Evolutionary conservation across 108 stramenopile genomes (phyloP).

Genomic region (Cafeteria roenbergensis): DNA sequence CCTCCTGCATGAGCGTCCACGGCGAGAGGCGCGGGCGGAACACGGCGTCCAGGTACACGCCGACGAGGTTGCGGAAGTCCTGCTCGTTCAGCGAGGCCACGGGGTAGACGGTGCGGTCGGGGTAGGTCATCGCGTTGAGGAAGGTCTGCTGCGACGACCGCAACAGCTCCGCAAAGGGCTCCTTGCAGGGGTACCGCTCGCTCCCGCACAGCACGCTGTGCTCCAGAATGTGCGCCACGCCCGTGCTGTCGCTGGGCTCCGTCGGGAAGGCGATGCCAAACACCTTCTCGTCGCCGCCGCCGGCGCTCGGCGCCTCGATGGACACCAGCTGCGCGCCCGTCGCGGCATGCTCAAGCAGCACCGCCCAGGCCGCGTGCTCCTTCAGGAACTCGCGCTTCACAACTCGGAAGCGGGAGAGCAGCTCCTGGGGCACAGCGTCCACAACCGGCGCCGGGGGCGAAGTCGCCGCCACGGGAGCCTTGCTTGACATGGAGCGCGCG

Average conservation of each 20-base stretch:
- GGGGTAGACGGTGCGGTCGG: conserved; percentile 93
- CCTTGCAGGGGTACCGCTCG: conserved; percentile 83
- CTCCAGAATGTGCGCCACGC: conserved; percentile 95
- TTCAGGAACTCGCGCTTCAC: too few relatives aligned
- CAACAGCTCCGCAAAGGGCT: conserved; percentile 92
- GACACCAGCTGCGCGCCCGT: background rate
- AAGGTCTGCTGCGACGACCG: conserved; percentile 87
- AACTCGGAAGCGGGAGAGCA: too few relatives aligned
- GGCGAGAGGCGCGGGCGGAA: conserved; percentile 78
- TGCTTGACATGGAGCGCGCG: too few relatives aligned
- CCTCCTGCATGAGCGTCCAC: conserved; percentile 83
- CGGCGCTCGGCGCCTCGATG: conserved; percentile 16
- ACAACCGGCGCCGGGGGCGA: too few relatives aligned
- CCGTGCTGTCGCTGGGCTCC: conserved; percentile 80
- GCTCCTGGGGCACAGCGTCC: too few relatives aligned
- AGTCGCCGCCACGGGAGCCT: too few relatives aligned
- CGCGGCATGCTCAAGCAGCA: background rate
- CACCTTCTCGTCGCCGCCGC: conserved; percentile 91
- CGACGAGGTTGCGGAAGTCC: conserved; percentile 97
- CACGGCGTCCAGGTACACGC: conserved; percentile 92
- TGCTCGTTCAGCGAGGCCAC: conserved; percentile 87
- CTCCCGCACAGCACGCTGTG: conserved; percentile 92
- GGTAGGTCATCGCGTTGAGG: conserved; percentile 97
- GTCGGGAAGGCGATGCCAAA: conserved; percentile 98
- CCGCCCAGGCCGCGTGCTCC: background rate